Evolutionary conservation across 108 stramenopile species (phyloP), one percentile per base, ranked within the genome.

Genomic region (Nannochloropsis oceanica): DNA sequence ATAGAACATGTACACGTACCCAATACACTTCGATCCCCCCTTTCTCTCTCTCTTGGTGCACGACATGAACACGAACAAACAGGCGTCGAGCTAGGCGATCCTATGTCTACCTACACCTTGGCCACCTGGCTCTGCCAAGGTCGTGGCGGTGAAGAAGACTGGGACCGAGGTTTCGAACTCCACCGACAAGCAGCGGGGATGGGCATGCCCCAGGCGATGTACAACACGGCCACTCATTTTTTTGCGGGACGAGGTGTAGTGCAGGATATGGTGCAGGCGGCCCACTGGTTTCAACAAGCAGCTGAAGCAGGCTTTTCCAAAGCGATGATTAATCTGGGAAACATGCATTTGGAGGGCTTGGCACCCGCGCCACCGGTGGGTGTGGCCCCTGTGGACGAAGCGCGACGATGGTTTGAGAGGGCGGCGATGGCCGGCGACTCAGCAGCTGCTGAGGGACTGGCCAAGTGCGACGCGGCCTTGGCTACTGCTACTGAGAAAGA

Each of bases 291-390:
- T 27, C 80, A 87, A 13, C 42, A 43, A 43, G 86, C 86, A 34
- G 86, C 83, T 2, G 86, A 82, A 14, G 27, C 26, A 24, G 86
- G 86, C 43, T 25, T 87, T 18, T 83, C 86, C 34, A 73, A 87
- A 44, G 86, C 86, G 27, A 84, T 84, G 83, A 59, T 87, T n/a
- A 87, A 87, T 82, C 86, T 87, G 27, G 86, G 83, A 44, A 87
- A 87, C 26, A 87, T 87, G 83, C 13, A 34, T n/a, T 44, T 73
- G 42, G 25, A 87, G 18, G 86, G 59, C 2, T 73, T 73, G 18
- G 59, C 59, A 18, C n/a, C n/a, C 5, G 22, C 59, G 22, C n/a
- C 59, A n/a, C 0, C 59, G 18, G 59, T 3, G 22, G 59, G 59
- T 3, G 22, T n/a, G n/a, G n/a, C 18, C 59, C 59, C 59, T 73